phyloP scores from a whole-genome alignment of 2,329 filamentous ascomycete genomes.

The Clonostachys rosea region DNA sequence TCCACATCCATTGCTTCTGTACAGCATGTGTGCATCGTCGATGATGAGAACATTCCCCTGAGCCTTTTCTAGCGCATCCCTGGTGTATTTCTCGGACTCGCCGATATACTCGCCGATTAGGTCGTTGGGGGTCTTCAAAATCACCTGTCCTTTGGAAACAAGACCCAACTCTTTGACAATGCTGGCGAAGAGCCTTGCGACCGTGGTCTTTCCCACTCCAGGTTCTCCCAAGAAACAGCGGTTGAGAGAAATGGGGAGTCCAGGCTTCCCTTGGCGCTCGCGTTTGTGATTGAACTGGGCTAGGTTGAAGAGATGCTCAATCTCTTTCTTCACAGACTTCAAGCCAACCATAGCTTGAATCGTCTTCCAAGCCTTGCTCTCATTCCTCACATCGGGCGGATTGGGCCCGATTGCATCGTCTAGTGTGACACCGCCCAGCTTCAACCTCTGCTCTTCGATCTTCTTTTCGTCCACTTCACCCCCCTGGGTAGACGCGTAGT shows the following conservation, averaged over 20 bases:
- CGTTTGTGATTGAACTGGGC: background rate
- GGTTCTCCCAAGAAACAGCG: slow-evolving; percentile 56
- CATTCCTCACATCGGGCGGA: background rate
- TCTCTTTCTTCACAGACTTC: background rate
- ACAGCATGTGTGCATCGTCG: slow-evolving; percentile 51
- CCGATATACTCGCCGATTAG: slow-evolving; percentile 52
- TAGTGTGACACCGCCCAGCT: background rate
- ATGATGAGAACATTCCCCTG: slow-evolving; percentile 59
- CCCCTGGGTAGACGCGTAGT: background rate
- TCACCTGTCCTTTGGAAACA: slow-evolving; percentile 53
- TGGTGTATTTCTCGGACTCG: slow-evolving; percentile 52
- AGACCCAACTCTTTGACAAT: slow-evolving; percentile 56
- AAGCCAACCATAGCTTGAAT: background rate
- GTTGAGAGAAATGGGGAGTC: slow-evolving; percentile 33
- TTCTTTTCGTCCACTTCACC: background rate
- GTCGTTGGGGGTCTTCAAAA: slow-evolving; percentile 55
- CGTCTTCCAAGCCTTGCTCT: background rate
- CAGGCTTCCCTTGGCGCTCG: background rate
- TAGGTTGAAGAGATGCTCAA: background rate
- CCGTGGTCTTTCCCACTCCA: slow-evolving; percentile 60
- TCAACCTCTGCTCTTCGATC: background rate
- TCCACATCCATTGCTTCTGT: slow-evolving; percentile 9
- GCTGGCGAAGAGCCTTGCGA: slow-evolving; percentile 57
- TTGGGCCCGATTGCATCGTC: background rate
- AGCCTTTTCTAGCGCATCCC: slow-evolving; percentile 47